Evolutionary conservation across 495 filamentous ascomycete genomes (phyloP).

Genomic region (Neurospora sp.): DNA sequence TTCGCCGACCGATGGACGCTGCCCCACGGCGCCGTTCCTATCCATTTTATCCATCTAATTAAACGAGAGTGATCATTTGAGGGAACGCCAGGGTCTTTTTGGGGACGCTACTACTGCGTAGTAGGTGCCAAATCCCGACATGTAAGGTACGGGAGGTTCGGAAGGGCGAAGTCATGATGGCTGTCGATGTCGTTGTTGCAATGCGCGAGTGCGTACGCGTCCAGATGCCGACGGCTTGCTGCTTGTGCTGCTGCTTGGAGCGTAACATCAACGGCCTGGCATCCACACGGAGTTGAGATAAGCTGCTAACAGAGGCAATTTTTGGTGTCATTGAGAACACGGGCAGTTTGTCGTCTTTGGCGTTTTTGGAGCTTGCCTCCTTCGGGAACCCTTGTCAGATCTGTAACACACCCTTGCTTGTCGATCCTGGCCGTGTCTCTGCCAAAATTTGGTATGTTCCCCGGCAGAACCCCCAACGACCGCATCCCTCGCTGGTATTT

Average conservation of each 20-base stretch:
- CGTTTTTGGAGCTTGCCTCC: conserved; percentile 2
- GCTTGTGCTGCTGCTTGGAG: neutral
- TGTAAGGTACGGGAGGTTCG: neutral
- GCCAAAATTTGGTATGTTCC: conserved; percentile 16
- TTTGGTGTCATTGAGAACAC: neutral
- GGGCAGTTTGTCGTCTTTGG: neutral
- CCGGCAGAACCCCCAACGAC: neutral
- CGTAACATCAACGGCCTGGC: neutral
- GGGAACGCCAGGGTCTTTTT: neutral
- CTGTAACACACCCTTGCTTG: conserved; percentile 22
- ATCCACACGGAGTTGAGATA: neutral
- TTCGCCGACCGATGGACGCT: neutral
- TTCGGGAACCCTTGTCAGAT: conserved; percentile 17
- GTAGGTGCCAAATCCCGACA: neutral
- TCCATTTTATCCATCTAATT: neutral
- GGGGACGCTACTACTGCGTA: neutral
- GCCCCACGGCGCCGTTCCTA: neutral
- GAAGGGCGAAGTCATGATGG: neutral
- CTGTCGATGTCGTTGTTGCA: neutral
- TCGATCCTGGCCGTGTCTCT: conserved; percentile 20
- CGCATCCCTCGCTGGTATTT: conserved; percentile 17
- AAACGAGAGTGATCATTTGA: neutral
- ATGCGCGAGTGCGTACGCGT: neutral
- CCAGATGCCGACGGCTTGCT: neutral
- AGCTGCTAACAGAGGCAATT: neutral